Evolutionary conservation across 371 early-diverging fungal species (phyloP).

Genomic region (Parasitella parasitica): DNA sequence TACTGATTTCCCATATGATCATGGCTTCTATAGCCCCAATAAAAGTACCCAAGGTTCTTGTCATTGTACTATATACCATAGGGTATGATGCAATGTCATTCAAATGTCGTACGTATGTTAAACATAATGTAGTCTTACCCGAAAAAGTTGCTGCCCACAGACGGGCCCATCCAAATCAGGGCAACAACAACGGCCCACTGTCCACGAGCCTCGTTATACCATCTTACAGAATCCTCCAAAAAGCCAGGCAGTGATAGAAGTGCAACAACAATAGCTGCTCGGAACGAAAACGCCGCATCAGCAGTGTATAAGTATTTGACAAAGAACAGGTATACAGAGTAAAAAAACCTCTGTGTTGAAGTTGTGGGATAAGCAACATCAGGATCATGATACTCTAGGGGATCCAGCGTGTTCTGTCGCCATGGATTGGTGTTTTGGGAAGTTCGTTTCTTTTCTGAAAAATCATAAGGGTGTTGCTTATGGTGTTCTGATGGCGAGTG

Average conservation of each 20-base stretch:
- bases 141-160: slow-evolving; percentile 48
- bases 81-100: not conserved
- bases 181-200: slow-evolving; percentile 52
- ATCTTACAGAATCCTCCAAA: slow-evolving; percentile 27
- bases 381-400: slow-evolving; percentile 41
- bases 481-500: slow-evolving; percentile 7
- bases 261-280: slow-evolving; percentile 36
- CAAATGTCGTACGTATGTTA: not conserved
- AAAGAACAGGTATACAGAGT: slow-evolving; percentile 24
- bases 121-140: slow-evolving; percentile 26
- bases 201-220: slow-evolving; percentile 40
- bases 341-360: slow-evolving; percentile 30
- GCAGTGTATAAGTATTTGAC: slow-evolving; percentile 31
- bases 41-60: slow-evolving; percentile 41
- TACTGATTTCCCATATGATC: slow-evolving; percentile 44
- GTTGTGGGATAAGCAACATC: slow-evolving; percentile 44
- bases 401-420: slow-evolving; percentile 24
- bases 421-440: slow-evolving; percentile 4
- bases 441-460: not conserved
- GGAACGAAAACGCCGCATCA: slow-evolving; percentile 39
- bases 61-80: slow-evolving; percentile 37
- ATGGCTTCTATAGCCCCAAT: slow-evolving; percentile 38
- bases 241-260: slow-evolving; percentile 38
- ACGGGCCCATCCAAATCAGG: slow-evolving; percentile 53
- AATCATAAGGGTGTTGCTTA: not conserved